Evolutionary conservation across 345 rosid species (phyloP), one percentile per base, ranked within the genome.

Genomic region (Jatropha curcas): DNA sequence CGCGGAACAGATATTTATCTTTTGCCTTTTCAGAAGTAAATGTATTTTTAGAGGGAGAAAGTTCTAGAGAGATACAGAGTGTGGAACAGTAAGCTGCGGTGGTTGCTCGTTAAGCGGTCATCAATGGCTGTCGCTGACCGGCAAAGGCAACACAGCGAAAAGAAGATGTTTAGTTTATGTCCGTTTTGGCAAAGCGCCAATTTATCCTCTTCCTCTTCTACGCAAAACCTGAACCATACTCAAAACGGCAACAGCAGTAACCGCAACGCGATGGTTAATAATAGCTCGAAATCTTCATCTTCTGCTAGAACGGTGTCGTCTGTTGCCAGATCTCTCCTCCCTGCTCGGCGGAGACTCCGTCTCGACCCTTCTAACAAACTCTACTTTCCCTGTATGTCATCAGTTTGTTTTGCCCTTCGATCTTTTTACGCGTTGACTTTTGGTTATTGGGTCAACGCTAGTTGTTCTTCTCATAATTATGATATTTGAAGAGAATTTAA

Each of bases 301-400:
- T 80, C 86, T 22, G 14, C 88, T 25, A 75, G 51, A 59, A 84
- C 94, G 41, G 83, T 90, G 59, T 89, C 97, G 20, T 88, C 90
- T 45, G 87, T 94, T 35, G 98, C 96, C 34, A 88, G 89, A 84
- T 92, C 98, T 74, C 88, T 94, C 39, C 85, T 94, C 2, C 99
- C 99, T 25, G 67, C 94, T 43, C 89, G 97, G 3, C 97, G 94
- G 5, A 83, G 97, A 52, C 98, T 94, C 74, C 97, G 98, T 22
- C 88, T 94, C 35, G 99, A 94, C 75, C 99, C 99, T 70, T 34
- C 95, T 27, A 85, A 82, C 30, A 85, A 80, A 4, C 93, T 94
- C 52, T 94, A 90, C 73, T 92, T 92, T 81, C 94, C 97, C 66
- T 89, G 98, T 94, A 82, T 48, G 88, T 58, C 57, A 17, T 30